Evolutionary conservation across 345 rosid species (phyloP).

Genomic region (Euphorbia lathyris): DNA sequence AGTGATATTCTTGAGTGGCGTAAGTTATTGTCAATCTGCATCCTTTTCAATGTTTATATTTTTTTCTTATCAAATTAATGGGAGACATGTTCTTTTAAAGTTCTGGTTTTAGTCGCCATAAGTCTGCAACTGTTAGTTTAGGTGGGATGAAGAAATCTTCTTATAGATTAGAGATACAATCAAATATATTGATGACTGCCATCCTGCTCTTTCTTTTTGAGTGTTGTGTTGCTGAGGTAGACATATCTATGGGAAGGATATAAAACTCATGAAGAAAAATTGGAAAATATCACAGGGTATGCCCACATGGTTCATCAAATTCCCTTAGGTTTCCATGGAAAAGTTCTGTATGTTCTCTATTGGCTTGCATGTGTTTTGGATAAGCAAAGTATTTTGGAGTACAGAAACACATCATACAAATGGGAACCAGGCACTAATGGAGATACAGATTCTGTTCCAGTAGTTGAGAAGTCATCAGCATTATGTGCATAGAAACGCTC

Average conservation of each 20-base stretch:
- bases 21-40: conserved; percentile 41
- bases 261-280: no score
- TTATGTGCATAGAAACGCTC: not conserved
- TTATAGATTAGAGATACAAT: not conserved
- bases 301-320: not conserved
- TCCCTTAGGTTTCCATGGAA: not conserved
- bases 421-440: no score
- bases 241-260: not conserved
- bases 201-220: not conserved
- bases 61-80: not conserved
- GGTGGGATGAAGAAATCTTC: no score
- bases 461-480: not conserved
- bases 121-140: not conserved
- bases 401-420: no score
- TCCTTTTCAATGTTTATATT: not conserved
- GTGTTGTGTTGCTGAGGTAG: not conserved
- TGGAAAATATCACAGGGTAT: no score
- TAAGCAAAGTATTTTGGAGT: no score
- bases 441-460: no score
- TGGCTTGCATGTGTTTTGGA: not conserved
- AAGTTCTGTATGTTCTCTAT: not conserved
- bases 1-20: conserved; percentile 98
- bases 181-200: not conserved
- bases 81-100: not conserved
- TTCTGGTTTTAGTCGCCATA: not conserved